Conservation (phyloP, 2,329 filamentous ascomycete species). For the Epichloe sylvatica region DNA sequence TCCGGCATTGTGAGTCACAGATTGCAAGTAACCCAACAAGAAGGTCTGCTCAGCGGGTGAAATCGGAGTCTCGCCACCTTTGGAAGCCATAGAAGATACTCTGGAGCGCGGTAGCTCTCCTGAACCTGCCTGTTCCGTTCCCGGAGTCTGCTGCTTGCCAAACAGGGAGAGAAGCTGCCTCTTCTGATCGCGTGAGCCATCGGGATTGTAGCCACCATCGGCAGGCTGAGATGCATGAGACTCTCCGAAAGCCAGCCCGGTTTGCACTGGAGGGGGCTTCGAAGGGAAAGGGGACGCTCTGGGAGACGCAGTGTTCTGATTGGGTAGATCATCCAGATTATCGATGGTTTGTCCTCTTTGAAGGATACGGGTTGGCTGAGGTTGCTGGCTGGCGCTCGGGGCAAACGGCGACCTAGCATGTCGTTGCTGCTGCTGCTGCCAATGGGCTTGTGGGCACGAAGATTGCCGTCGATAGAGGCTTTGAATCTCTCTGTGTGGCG, state of each 20-base stretch:
- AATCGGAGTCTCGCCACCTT: slow-evolving; percentile 34
- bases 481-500: slow-evolving; percentile 4
- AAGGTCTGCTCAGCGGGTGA: slow-evolving; percentile 64
- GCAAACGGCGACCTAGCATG: neutral
- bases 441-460: slow-evolving; percentile 3
- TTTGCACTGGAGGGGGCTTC: slow-evolving; percentile 6
- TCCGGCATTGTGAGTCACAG: slow-evolving; percentile 28
- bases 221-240: neutral
- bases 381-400: neutral
- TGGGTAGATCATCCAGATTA: slow-evolving; percentile 4
- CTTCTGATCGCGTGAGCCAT: slow-evolving; percentile 20
- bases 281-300: slow-evolving; percentile 11
- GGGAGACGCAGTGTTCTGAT: slow-evolving; percentile 8
- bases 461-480: slow-evolving; percentile 5
- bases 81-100: slow-evolving; percentile 31
- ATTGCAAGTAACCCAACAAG: slow-evolving; percentile 59
- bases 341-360: slow-evolving; percentile 20
- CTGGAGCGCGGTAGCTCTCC: slow-evolving; percentile 19
- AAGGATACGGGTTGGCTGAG: slow-evolving; percentile 21
- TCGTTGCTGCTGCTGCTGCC: neutral
- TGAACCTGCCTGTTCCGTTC: neutral
- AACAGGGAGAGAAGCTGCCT: slow-evolving; percentile 46
- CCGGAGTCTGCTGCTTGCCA: slow-evolving; percentile 25
- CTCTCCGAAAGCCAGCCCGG: neutral
- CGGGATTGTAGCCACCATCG: slow-evolving; percentile 9